Conservation (phyloP, 192 early-diverging fungal species). For the Podila verticillata region DNA sequence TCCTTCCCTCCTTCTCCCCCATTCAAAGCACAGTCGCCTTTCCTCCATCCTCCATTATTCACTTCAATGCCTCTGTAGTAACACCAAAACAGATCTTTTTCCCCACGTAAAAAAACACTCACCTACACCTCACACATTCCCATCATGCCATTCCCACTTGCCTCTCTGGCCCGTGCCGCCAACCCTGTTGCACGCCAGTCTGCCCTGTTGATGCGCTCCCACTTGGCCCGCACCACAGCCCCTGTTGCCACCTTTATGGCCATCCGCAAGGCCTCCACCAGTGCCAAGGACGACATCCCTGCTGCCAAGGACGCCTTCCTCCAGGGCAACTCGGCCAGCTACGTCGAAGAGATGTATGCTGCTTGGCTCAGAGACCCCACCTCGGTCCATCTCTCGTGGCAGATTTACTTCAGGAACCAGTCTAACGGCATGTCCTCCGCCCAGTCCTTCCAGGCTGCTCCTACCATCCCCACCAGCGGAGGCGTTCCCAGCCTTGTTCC, state of each 20-base stretch:
- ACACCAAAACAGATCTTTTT: background rate
- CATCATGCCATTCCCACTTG: slow-evolving; percentile 47
- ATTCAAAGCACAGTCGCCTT: too few species aligned
- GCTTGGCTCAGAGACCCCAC: slow-evolving; percentile 91
- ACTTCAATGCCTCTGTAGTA: background rate
- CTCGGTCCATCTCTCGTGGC: slow-evolving; percentile 96
- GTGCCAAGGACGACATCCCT: slow-evolving; percentile 46
- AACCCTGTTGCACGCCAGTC: slow-evolving; percentile 28
- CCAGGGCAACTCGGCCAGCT: slow-evolving; percentile 83
- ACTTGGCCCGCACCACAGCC: slow-evolving; percentile 22
- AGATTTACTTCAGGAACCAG: slow-evolving; percentile 93
- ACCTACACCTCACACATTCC: background rate
- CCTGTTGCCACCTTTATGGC: slow-evolving; percentile 32
- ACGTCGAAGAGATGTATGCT: slow-evolving; percentile 96
- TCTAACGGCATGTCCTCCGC: slow-evolving; percentile 68
- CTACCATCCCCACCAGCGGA: slow-evolving; percentile 77
- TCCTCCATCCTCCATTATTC: background rate
- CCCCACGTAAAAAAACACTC: background rate
- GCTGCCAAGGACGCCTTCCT: slow-evolving; percentile 84
- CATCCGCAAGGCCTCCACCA: slow-evolving; percentile 37
- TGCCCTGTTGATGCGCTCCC: slow-evolving; percentile 32
- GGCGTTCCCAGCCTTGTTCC: slow-evolving; percentile 67
- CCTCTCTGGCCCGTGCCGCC: slow-evolving; percentile 19
- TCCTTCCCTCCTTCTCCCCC: background rate
- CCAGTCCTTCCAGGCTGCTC: slow-evolving; percentile 84